phyloP scores from a whole-genome alignment of 176 grass and related monocot genomes.

The Cenchrus americanus region DNA sequence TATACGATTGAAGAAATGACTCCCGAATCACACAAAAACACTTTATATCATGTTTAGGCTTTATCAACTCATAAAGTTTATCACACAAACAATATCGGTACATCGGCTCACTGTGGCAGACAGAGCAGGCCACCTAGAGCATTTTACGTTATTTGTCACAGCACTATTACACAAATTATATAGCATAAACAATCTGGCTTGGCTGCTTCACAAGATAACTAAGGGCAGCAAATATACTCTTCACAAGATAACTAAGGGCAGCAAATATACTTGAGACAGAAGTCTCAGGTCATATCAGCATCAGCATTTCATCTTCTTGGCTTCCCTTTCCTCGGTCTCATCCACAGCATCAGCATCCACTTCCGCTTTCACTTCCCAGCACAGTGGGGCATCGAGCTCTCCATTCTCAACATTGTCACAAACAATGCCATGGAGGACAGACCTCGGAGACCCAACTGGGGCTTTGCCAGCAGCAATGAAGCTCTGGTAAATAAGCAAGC shows the following conservation, averaged over 20 bases:
- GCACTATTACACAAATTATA: neutral
- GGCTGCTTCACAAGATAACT: constrained; percentile 41
- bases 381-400: neutral
- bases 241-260: constrained; percentile 2
- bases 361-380: constrained; percentile 44
- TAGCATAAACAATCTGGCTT: constrained; percentile 30
- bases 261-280: too few species aligned
- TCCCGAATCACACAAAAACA: neutral
- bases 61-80: neutral
- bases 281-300: neutral
- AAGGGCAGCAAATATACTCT: neutral
- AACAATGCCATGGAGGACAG: constrained; percentile 36
- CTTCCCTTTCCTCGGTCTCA: neutral
- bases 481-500: constrained; percentile 56
- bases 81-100: neutral
- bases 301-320: constrained; percentile 29
- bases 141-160: constrained; percentile 18
- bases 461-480: constrained; percentile 24
- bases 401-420: neutral
- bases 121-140: constrained; percentile 44
- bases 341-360: constrained; percentile 28
- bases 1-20: neutral
- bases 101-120: constrained; percentile 35
- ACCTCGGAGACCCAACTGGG: neutral
- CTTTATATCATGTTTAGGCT: neutral